Evolutionary conservation across 202 grass and related monocot genomes (phyloP), one percentile per base, ranked within the genome.

Genomic region (Saccharum hybrid): DNA sequence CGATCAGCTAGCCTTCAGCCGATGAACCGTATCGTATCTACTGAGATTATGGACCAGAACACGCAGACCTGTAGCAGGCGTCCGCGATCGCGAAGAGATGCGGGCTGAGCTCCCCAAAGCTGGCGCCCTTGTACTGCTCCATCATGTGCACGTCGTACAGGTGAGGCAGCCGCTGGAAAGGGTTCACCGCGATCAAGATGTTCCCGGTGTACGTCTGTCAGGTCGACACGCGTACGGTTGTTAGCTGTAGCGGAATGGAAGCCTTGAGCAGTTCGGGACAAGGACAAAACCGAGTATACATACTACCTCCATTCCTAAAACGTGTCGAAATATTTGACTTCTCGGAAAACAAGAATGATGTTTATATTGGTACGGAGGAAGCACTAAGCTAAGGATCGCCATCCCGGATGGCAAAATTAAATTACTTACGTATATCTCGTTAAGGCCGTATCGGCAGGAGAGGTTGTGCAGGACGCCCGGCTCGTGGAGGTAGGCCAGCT

Each of bases 401-500:
- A 34, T 31, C 30, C 30, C 30, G n/a, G 30, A 31, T 34, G 46
- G 48, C 48, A 52, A 60, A 60, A 23, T 10, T 9, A 8, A 57
- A 21, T n/a, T 60, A 60, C 18, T 19, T 16, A 82, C 95, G 61
- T 98, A 98, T 83, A 98, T 98, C 85, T 98, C 95, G 83, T 98
- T 98, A 13, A 98, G 74, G 0, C 76, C 63, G 39, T 90, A 98
- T 18, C 95, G 86, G 45, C 88, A 91, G 0, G 82, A 65, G 34
- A 98, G 95, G 64, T 98, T 98, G 31, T 91, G 64, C 19, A 98
- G 39, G 41, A 98, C 95, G 37, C 95, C 95, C 8, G 95, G 95
- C 70, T 98, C 95, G 80, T 98, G 92, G 26, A 98, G 95, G 87
- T 98, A 98, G 2, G 95, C 95, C 16, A 98, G 87, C 88, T 98